These are phyloP conservation scores for Fusarium vanettenii DNA, from an alignment of 2,329 filamentous ascomycete species.

Conservation along the genomic window DNA sequence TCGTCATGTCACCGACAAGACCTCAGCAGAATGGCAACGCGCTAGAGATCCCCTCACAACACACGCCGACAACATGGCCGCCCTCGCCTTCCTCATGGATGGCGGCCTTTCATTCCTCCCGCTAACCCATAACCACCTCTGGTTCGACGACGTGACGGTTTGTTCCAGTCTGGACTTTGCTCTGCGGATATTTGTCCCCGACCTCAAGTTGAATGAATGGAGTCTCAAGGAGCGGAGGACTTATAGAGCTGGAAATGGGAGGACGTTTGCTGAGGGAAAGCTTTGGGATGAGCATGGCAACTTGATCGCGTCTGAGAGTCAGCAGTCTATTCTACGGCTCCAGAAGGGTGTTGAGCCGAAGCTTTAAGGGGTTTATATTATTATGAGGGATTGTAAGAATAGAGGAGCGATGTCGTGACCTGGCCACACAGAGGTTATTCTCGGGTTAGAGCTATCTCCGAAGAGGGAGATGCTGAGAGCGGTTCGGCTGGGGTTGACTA, in stretches of 20 bases:
- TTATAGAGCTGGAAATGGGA: conserved; percentile 51
- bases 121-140: conserved; percentile 55
- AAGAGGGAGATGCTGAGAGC: not conserved
- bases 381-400: not conserved
- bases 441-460: not conserved
- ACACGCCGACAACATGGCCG: conserved; percentile 49
- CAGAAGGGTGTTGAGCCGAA: conserved; percentile 18
- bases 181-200: conserved; percentile 54
- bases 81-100: conserved; percentile 58
- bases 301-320: conserved; percentile 60
- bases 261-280: conserved; percentile 58
- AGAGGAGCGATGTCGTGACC: not conserved
- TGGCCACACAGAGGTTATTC: not conserved
- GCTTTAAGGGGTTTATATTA: not conserved
- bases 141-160: conserved; percentile 56
- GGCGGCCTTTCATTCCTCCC: conserved; percentile 57
- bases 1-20: conserved; percentile 48
- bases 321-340: conserved; percentile 55
- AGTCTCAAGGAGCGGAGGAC: conserved; percentile 56
- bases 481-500: too few species aligned
- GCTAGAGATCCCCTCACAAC: conserved; percentile 32
- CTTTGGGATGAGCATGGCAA: conserved; percentile 58
- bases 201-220: conserved; percentile 55
- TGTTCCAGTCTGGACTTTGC: conserved; percentile 63
- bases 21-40: conserved; percentile 57